Evolutionary conservation across 345 rosid species (phyloP).

Genomic region (Microcos paniculata): DNA sequence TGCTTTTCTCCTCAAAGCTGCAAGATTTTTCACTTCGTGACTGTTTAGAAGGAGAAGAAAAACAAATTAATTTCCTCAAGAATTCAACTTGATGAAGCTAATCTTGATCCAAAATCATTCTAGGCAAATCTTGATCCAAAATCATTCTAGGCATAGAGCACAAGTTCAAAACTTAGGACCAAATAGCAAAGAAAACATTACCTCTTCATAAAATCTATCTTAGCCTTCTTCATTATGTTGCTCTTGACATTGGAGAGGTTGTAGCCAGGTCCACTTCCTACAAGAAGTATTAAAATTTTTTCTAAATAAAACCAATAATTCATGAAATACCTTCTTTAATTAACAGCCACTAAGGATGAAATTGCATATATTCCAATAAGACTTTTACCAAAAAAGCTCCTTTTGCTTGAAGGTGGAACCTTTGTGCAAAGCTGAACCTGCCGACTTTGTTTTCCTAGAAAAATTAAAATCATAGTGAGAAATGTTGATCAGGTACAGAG

Average conservation of each 20-base stretch:
- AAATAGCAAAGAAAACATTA: slow-evolving; percentile 18
- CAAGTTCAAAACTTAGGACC: background rate
- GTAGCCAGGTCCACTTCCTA: slow-evolving; percentile 61
- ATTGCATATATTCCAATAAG: background rate
- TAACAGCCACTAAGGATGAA: background rate
- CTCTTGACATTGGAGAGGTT: slow-evolving; percentile 62
- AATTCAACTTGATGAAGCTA: background rate
- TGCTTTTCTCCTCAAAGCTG: slow-evolving; percentile 65
- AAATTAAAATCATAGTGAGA: slow-evolving; percentile 21
- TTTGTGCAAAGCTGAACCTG: slow-evolving; percentile 71
- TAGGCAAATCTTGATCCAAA: background rate
- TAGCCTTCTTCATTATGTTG: slow-evolving; percentile 91
- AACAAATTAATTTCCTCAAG: slow-evolving; percentile 1
- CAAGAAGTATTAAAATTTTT: slow-evolving; percentile 5
- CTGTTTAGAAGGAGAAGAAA: slow-evolving; percentile 36
- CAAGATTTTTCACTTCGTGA: slow-evolving; percentile 75
- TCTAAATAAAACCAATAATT: background rate
- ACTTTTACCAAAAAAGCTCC: slow-evolving; percentile 53
- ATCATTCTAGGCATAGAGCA: background rate
- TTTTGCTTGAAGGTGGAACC: slow-evolving; percentile 74
- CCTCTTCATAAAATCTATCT: slow-evolving; percentile 75
- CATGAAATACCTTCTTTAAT: background rate
- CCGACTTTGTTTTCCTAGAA: slow-evolving; percentile 75
- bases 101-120: background rate
- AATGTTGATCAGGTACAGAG: slow-evolving; percentile 15